Conservation (phyloP, 768 basidiomycete species). For the Termitomyces sp. region DNA sequence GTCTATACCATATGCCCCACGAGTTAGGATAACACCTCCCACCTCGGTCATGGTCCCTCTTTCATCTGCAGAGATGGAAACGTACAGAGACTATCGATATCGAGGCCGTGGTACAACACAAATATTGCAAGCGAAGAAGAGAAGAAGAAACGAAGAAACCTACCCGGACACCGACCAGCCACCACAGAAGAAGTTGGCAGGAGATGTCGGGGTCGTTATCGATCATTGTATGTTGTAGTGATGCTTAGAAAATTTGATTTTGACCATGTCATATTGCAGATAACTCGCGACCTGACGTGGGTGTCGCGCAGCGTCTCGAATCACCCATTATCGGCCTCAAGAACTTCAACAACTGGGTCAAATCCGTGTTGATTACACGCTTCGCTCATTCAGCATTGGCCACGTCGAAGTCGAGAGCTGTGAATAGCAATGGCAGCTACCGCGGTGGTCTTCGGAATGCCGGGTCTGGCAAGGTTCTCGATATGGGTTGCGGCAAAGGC, state of each 20-base stretch:
- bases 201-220: conserved; percentile 71
- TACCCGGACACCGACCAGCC: conserved; percentile 33
- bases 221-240: conserved; percentile 62
- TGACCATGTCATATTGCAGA: conserved; percentile 39
- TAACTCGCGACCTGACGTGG: conserved; percentile 90
- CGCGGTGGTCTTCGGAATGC: conserved; percentile 21
- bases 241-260: not conserved
- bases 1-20: conserved; percentile 59
- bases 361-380: conserved; percentile 90
- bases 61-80: conserved; percentile 53
- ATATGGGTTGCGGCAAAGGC: conserved; percentile 98
- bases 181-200: conserved; percentile 45
- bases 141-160: conserved; percentile 23
- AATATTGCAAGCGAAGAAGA: conserved; percentile 25
- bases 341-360: conserved; percentile 99
- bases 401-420: conserved; percentile 21
- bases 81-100: conserved; percentile 50
- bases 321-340: conserved; percentile 97
- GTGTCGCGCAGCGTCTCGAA: conserved; percentile 72
- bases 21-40: conserved; percentile 53
- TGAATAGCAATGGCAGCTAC: conserved; percentile 16
- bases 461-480: conserved; percentile 73
- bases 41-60: conserved; percentile 60
- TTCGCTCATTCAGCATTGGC: conserved; percentile 73
- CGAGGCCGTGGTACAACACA: conserved; percentile 50